These are phyloP conservation scores for Fusarium sp. DNA, from an alignment of 2,329 filamentous ascomycete genomes.

Conservation along the genomic window DNA sequence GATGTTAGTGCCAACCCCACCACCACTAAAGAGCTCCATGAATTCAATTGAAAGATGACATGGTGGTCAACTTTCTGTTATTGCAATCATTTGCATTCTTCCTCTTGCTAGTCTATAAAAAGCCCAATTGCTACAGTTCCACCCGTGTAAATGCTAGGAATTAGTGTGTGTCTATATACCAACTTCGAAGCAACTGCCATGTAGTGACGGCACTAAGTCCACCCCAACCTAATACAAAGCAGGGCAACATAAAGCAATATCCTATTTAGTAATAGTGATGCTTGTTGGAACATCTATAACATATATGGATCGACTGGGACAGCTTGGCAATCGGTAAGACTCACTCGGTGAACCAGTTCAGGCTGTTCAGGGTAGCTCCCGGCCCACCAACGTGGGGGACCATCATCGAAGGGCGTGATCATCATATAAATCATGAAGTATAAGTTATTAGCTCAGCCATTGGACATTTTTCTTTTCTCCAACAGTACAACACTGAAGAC, in stretches of 20 bases:
- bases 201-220: no score
- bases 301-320: neutral
- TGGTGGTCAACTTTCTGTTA: neutral
- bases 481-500: neutral
- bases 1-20: conserved; percentile 29
- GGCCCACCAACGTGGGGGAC: conserved; percentile 21
- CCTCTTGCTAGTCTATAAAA: no score
- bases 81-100: neutral
- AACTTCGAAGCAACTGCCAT: neutral
- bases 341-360: conserved; percentile 8
- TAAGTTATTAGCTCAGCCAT: conserved; percentile 4
- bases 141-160: no score
- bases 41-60: neutral
- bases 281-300: neutral
- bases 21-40: neutral
- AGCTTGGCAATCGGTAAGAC: conserved; percentile 8
- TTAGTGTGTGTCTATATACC: neutral
- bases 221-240: neutral
- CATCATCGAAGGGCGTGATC: conserved; percentile 8
- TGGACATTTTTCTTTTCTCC: neutral
- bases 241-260: neutral
- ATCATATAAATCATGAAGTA: conserved; percentile 5
- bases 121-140: no score
- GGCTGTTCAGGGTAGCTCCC: conserved; percentile 21
- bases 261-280: neutral